Evolutionary conservation across 352 stramenopile species (phyloP).

Genomic region (Globisporangium viniferum): DNA sequence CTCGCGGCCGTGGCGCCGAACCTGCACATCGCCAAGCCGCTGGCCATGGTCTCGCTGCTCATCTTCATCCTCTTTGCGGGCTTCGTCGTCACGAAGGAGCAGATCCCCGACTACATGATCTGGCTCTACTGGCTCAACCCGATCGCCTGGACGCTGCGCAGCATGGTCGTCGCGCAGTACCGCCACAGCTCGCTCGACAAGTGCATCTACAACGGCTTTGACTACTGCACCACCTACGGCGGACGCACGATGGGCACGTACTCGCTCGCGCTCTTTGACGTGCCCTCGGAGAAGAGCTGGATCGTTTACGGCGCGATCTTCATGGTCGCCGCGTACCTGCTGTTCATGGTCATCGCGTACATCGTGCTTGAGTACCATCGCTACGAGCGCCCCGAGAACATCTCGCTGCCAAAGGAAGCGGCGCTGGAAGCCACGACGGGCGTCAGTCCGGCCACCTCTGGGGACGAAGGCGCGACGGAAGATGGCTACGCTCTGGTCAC

Average conservation of each 20-base stretch:
- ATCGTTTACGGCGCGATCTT: conserved; percentile 41
- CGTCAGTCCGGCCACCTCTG: conserved; percentile 8
- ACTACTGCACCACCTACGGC: conserved; percentile 40
- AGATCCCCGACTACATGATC: conserved; percentile 50
- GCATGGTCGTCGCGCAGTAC: conserved; percentile 48
- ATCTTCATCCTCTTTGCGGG: conserved; percentile 69
- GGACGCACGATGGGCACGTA: conserved; percentile 47
- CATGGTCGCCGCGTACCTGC: conserved; percentile 40
- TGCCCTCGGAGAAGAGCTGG: conserved; percentile 42
- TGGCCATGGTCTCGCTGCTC: conserved; percentile 53
- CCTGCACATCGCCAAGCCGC: conserved; percentile 50
- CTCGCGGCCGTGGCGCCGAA: conserved; percentile 35
- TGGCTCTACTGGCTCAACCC: conserved; percentile 81
- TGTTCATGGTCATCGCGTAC: conserved; percentile 53
- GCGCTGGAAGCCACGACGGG: background rate
- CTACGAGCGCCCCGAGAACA: conserved; percentile 55
- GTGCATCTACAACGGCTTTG: conserved; percentile 34
- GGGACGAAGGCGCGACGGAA: conserved; percentile 5
- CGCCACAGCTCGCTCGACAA: conserved; percentile 29
- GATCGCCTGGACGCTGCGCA: conserved; percentile 49
- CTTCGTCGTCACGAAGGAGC: conserved; percentile 52
- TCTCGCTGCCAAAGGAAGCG: conserved; percentile 27
- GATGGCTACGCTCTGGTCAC: conserved; percentile 24
- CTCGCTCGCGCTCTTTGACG: conserved; percentile 43
- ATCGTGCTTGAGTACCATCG: conserved; percentile 58